Percentiles rank a stretch among this genome's conserved stretches.
These are phyloP conservation scores for Cystobasidiaceae sp. DNA, from an alignment of 1,284 basidiomycete genomes.

Conservation along the genomic window DNA sequence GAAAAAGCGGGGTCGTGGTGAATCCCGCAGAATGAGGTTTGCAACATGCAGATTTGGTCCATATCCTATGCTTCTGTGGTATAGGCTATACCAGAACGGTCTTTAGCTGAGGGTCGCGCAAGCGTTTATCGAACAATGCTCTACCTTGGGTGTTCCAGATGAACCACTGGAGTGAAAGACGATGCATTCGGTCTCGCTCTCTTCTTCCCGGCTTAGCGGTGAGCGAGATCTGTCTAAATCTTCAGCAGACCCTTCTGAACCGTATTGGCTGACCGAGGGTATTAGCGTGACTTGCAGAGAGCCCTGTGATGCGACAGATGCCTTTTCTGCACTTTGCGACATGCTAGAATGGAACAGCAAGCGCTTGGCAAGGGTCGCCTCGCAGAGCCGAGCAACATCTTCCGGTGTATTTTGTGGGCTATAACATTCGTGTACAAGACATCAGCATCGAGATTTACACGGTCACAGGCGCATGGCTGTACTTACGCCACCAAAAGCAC, in stretches of 20 bases:
- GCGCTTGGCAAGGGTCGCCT: constrained; percentile 52
- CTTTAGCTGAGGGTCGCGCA: constrained; percentile 49
- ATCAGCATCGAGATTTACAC: too few relatives aligned
- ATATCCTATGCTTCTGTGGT: constrained; percentile 48
- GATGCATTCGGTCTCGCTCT: constrained; percentile 22
- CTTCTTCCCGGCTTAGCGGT: neutral
- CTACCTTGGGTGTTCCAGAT: constrained; percentile 28
- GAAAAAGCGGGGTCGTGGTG: constrained; percentile 51
- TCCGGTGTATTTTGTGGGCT: constrained; percentile 54
- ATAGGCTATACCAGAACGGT: too few relatives aligned
- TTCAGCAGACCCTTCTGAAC: neutral
- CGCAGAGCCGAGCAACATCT: constrained; percentile 56
- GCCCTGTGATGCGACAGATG: neutral
- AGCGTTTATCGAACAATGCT: too few relatives aligned
- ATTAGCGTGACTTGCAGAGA: neutral
- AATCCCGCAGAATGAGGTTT: constrained; percentile 43
- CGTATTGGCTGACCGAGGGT: neutral
- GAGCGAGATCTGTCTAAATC: neutral
- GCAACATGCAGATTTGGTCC: constrained; percentile 38
- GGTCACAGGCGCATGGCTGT: neutral
- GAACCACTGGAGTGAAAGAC: constrained; percentile 30
- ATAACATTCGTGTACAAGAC: neutral
- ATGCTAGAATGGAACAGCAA: constrained; percentile 52
- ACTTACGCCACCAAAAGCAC: constrained; percentile 49
- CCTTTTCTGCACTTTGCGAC: constrained; percentile 45